These are phyloP conservation scores for Podaxis sp. DNA, from an alignment of 768 basidiomycete species.

Conservation along the genomic window DNA sequence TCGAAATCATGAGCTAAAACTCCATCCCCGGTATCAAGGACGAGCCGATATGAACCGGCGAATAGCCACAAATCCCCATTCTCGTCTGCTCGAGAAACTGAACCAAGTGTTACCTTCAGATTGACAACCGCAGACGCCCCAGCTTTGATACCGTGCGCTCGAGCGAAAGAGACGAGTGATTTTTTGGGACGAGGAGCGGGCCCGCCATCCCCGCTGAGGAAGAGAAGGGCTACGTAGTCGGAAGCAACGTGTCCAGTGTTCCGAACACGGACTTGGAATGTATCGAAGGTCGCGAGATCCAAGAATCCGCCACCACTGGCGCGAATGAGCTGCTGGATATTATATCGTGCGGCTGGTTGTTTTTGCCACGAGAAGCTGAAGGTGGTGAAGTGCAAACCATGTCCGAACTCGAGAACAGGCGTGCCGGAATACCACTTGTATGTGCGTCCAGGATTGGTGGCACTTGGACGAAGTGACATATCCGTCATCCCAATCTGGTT, in stretches of 20 bases:
- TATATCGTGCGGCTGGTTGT: slow-evolving; percentile 34
- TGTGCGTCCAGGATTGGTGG: slow-evolving; percentile 51
- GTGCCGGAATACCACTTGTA: slow-evolving; percentile 58
- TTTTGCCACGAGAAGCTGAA: slow-evolving; percentile 42
- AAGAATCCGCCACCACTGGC: slow-evolving; percentile 21
- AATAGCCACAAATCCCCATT: slow-evolving; percentile 46
- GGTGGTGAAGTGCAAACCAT: slow-evolving; percentile 54
- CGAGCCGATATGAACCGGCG: slow-evolving; percentile 42
- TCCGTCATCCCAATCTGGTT: slow-evolving; percentile 55
- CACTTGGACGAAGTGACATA: slow-evolving; percentile 52
- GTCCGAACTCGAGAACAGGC: slow-evolving; percentile 54
- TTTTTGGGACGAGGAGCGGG: slow-evolving; percentile 54
- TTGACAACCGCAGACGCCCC: slow-evolving; percentile 29
- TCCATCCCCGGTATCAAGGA: slow-evolving; percentile 40
- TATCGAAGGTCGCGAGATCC: slow-evolving; percentile 49
- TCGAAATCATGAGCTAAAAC: slow-evolving; percentile 41
- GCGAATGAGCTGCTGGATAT: slow-evolving; percentile 39
- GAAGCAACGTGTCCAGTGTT: slow-evolving; percentile 51
- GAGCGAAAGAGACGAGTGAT: slow-evolving; percentile 48
- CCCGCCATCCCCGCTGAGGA: slow-evolving; percentile 46
- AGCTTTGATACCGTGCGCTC: slow-evolving; percentile 29
- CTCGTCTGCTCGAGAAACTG: slow-evolving; percentile 47
- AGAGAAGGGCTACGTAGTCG: slow-evolving; percentile 57
- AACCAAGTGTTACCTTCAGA: slow-evolving; percentile 45
- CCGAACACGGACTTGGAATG: slow-evolving; percentile 45